phyloP scores from a whole-genome alignment of 768 basidiomycete species.

The Lanmaoa rubissima region DNA sequence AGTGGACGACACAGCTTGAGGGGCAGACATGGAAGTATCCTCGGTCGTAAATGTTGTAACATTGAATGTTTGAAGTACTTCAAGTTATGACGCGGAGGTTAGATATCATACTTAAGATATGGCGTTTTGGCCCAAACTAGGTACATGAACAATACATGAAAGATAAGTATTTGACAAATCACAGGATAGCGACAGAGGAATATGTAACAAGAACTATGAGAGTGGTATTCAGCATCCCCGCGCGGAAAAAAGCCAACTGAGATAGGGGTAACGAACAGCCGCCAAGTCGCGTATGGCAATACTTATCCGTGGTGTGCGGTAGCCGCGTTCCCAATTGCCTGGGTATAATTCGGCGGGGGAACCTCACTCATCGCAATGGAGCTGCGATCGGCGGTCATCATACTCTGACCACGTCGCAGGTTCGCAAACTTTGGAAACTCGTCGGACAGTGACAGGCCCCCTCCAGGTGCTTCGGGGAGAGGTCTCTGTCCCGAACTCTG shows the following conservation, averaged over 20 bases:
- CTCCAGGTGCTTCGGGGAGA: constrained; percentile 26
- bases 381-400: neutral
- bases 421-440: constrained; percentile 16
- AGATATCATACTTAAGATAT: neutral
- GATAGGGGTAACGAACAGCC: neutral
- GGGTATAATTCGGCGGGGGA: constrained; percentile 26
- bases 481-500: constrained; percentile 16
- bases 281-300: neutral
- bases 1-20: too few relatives aligned
- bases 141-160: neutral
- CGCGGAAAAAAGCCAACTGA: neutral
- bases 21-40: too few relatives aligned
- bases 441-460: constrained; percentile 8
- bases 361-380: constrained; percentile 19
- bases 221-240: neutral
- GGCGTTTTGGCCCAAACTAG: neutral
- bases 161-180: neutral
- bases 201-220: neutral
- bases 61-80: neutral
- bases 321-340: constrained; percentile 9
- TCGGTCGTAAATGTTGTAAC: neutral
- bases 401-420: constrained; percentile 3
- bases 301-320: neutral
- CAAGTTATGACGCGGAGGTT: too few relatives aligned
- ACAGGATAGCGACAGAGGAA: neutral